phyloP scores from a whole-genome alignment of 2,329 filamentous ascomycete species.

The Cladobotryum mycophilum region DNA sequence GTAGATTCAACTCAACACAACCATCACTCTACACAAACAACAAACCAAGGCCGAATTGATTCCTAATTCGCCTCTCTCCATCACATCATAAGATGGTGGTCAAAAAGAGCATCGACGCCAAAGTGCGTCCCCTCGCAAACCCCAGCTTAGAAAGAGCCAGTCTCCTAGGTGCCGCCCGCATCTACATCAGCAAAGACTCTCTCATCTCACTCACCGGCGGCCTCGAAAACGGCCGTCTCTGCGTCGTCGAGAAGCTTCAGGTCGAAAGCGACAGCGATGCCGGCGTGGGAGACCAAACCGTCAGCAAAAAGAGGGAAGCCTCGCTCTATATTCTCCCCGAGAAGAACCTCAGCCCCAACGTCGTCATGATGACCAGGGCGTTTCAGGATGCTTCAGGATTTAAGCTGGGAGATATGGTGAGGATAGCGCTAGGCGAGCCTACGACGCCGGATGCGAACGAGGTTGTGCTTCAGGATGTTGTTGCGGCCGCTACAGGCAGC shows the following conservation, averaged over 20 bases:
- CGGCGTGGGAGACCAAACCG: not conserved
- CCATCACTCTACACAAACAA: not conserved
- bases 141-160: slow-evolving; percentile 36
- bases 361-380: slow-evolving; percentile 66
- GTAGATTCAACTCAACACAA: not conserved
- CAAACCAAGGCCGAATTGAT: not conserved
- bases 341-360: slow-evolving; percentile 59
- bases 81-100: slow-evolving; percentile 20
- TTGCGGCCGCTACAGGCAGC: slow-evolving; percentile 30
- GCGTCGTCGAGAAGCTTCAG: slow-evolving; percentile 32
- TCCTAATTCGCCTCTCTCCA: not conserved
- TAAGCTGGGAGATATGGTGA: slow-evolving; percentile 60
- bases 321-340: slow-evolving; percentile 45
- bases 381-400: slow-evolving; percentile 68
- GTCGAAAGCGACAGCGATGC: slow-evolving; percentile 14
- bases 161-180: slow-evolving; percentile 37
- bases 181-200: slow-evolving; percentile 43
- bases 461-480: slow-evolving; percentile 56
- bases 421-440: slow-evolving; percentile 50
- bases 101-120: slow-evolving; percentile 31
- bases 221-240: slow-evolving; percentile 37
- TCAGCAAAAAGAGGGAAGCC: slow-evolving; percentile 33
- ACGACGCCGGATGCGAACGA: slow-evolving; percentile 48
- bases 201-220: slow-evolving; percentile 38
- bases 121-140: slow-evolving; percentile 37